phyloP scores from a whole-genome alignment of 164 flowering plant species.

The Stephania cephalantha region DNA sequence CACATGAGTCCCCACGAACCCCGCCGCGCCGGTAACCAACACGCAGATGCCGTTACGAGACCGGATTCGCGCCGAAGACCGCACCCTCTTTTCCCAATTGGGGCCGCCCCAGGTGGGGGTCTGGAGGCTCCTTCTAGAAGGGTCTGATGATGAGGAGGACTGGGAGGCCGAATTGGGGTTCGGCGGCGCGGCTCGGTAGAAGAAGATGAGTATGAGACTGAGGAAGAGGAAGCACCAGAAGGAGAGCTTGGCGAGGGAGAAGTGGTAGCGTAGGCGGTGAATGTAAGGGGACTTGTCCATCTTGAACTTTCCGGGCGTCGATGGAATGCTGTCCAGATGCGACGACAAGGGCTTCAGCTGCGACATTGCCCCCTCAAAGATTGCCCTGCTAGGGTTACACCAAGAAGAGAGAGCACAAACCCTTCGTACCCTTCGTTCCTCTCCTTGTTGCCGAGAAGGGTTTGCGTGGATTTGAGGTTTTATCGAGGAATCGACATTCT shows the following conservation, averaged over 20 bases:
- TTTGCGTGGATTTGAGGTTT: constrained; percentile 1
- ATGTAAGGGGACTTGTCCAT: constrained; percentile 67
- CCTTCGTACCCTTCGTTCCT: neutral
- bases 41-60: constrained; percentile 56
- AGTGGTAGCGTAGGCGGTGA: constrained; percentile 45
- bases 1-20: constrained; percentile 86
- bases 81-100: constrained; percentile 65
- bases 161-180: constrained; percentile 10
- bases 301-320: constrained; percentile 95
- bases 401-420: neutral
- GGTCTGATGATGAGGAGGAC: constrained; percentile 32
- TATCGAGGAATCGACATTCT: no score
- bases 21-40: constrained; percentile 90
- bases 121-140: constrained; percentile 41
- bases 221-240: constrained; percentile 60
- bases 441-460: constrained; percentile 16
- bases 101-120: constrained; percentile 56
- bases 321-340: constrained; percentile 62
- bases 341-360: constrained; percentile 44
- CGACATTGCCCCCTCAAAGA: constrained; percentile 15
- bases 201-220: constrained; percentile 53
- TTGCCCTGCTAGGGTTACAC: neutral
- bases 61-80: constrained; percentile 57
- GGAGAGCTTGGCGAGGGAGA: constrained; percentile 52
- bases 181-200: constrained; percentile 38